Evolutionary conservation across 1,139 yeast genomes (phyloP), one percentile per base, ranked within the genome.

Genomic region (Scheffersomyces lignicola): DNA sequence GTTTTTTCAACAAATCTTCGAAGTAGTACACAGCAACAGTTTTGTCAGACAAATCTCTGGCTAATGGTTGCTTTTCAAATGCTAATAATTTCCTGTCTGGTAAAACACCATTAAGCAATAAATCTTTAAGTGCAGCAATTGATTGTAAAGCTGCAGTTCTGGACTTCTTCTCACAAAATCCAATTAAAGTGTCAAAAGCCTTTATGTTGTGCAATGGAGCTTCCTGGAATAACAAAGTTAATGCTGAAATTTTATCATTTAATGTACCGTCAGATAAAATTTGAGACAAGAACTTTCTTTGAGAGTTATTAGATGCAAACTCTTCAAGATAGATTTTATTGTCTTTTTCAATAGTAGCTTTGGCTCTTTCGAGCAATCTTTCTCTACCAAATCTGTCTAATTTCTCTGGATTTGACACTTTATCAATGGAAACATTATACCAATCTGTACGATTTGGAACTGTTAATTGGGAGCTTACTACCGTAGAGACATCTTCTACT

Each of bases 141-240:
- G 96, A 86, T 58, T 88, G 96, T 47, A 90, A 69, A 11, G 97
- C 89, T 11, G 96, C 95, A 32, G 95, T 90, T 67, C 97, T 80
- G 16, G 95, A 83, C 64, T 92, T 94, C 67, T 92, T 90, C 49
- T 80, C 84, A 61, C 97, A 88, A 62, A 83, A 85, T 6, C 78
- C 73, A 39, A 87, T 59, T 45, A 92, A 65, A 18, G 83, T 82
- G 43, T 88, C 96, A 38, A 94, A 68, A 0, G 96, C 89, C 57
- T 87, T 86, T 40, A 83, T 56, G 46, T 94, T 86, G 56, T 92
- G 98, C 39, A 89, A 58, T 4, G 99, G 98, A 3, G 97, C 89
- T 63, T 92, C 98, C 57, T 92, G 97, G 32, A 90, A 78, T 56
- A 92, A 69, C 55, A 92, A 76, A 0, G 98, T 90, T 52, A 92